Percentiles rank a stretch among this genome's conserved stretches.
Evolutionary conservation across 2,329 filamentous ascomycete genomes (phyloP).

Genomic region (Beauveria sp.): DNA sequence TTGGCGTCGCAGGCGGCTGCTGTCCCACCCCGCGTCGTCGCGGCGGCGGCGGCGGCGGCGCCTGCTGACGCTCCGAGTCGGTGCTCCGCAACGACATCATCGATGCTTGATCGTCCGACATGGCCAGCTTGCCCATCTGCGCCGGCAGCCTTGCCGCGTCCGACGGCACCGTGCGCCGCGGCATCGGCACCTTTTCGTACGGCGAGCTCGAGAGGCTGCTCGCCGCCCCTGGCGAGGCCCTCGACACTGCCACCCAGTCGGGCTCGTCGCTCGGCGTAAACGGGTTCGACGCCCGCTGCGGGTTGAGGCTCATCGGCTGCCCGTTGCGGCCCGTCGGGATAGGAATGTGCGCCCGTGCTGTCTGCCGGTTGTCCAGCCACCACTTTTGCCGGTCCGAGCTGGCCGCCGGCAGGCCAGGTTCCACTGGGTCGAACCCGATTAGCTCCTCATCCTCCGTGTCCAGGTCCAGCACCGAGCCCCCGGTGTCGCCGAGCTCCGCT

Average conservation of each 20-base stretch:
- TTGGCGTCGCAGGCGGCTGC: slow-evolving; percentile 16
- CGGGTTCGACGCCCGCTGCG: slow-evolving; percentile 70
- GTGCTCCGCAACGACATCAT: background rate
- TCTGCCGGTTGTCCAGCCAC: slow-evolving; percentile 64
- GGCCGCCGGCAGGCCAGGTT: slow-evolving; percentile 64
- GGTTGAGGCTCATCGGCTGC: slow-evolving; percentile 59
- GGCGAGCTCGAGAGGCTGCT: slow-evolving; percentile 53
- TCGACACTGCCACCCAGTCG: slow-evolving; percentile 69
- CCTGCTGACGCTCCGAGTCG: slow-evolving; percentile 13
- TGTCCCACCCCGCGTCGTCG: slow-evolving; percentile 17
- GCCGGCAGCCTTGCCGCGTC: slow-evolving; percentile 39
- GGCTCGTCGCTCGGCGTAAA: slow-evolving; percentile 67
- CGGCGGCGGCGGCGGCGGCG: slow-evolving; percentile 21
- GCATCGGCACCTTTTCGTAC: slow-evolving; percentile 49
- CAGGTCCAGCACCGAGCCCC: slow-evolving; percentile 42
- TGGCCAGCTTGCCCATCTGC: slow-evolving; percentile 36
- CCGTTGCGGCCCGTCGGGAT: slow-evolving; percentile 48
- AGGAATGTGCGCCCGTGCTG: slow-evolving; percentile 64
- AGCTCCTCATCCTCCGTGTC: slow-evolving; percentile 72
- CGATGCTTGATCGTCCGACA: slow-evolving; percentile 27
- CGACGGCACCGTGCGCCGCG: slow-evolving; percentile 43
- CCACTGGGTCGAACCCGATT: slow-evolving; percentile 73
- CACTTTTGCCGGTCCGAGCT: slow-evolving; percentile 63
- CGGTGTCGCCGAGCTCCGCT: slow-evolving; percentile 56
- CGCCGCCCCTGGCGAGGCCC: slow-evolving; percentile 40